Conservation (phyloP, 768 basidiomycete genomes). For the Rhizopogon sp. region DNA sequence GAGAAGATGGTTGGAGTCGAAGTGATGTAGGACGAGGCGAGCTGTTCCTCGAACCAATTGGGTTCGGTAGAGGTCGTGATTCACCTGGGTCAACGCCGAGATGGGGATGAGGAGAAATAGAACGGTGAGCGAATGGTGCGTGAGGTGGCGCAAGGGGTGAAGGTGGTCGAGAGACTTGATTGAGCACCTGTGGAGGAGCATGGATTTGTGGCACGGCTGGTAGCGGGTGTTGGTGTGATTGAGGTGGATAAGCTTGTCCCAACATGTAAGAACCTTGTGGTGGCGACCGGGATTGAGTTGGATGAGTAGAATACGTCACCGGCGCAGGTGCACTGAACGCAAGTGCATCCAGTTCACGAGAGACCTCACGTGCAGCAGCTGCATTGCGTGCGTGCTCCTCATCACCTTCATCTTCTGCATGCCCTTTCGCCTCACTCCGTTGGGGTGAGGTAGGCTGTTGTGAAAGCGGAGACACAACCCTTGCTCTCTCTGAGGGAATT, state of each 20-base stretch:
- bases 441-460: slow-evolving; percentile 4
- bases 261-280: not conserved
- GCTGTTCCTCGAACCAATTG: not conserved
- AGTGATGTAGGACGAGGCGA: slow-evolving; percentile 9
- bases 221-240: slow-evolving; percentile 1
- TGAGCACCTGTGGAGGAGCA: slow-evolving; percentile 1
- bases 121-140: slow-evolving; percentile 35
- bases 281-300: slow-evolving; percentile 9
- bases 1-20: slow-evolving; percentile 4
- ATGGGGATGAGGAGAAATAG: slow-evolving; percentile 34
- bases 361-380: slow-evolving; percentile 66
- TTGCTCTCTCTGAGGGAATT: not conserved
- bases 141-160: slow-evolving; percentile 30
- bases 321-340: slow-evolving; percentile 30
- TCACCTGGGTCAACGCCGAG: slow-evolving; percentile 4
- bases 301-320: slow-evolving; percentile 12
- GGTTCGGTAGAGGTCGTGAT: not conserved
- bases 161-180: slow-evolving; percentile 17
- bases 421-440: slow-evolving; percentile 1
- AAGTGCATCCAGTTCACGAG: slow-evolving; percentile 58
- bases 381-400: slow-evolving; percentile 56
- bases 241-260: not conserved
- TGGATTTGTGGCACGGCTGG: slow-evolving; percentile 1
- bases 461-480: not conserved
- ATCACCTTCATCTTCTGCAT: slow-evolving; percentile 23